Evolutionary conservation across 2,329 filamentous ascomycete genomes (phyloP).

Genomic region (Metarhizium humberi): DNA sequence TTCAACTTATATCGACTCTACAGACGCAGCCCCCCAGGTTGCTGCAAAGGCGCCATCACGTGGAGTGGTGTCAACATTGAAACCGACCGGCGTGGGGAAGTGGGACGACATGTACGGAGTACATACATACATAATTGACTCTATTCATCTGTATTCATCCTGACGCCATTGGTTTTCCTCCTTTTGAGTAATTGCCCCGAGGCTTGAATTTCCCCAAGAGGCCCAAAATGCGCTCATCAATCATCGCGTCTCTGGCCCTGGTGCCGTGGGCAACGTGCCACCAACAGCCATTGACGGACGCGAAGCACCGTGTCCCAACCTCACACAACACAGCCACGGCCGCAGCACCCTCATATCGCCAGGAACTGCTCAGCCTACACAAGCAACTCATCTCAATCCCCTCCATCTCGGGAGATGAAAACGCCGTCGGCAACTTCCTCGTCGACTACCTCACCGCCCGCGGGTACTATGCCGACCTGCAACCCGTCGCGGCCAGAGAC

Average conservation of each 20-base stretch:
- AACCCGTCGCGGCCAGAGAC: conserved; percentile 26
- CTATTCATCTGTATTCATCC: neutral
- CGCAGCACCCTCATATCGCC: conserved; percentile 27
- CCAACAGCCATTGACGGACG: conserved; percentile 4
- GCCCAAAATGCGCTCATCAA: conserved; percentile 2
- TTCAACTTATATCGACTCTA: too few relatives aligned
- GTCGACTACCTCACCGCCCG: conserved; percentile 49
- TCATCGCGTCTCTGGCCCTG: conserved; percentile 4
- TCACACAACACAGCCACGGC: neutral
- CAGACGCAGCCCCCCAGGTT: too few relatives aligned
- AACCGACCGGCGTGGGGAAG: neutral
- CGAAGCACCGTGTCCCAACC: neutral
- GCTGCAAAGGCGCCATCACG: neutral
- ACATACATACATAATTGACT: too few relatives aligned
- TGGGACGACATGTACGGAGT: neutral
- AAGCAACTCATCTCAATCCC: conserved; percentile 63
- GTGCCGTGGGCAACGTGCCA: conserved; percentile 6
- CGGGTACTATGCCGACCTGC: conserved; percentile 33
- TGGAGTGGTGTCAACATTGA: neutral
- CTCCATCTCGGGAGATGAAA: conserved; percentile 63
- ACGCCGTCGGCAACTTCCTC: conserved; percentile 59
- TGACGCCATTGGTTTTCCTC: neutral
- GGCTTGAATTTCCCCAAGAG: neutral
- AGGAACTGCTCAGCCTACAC: conserved; percentile 60
- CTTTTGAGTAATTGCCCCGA: neutral